Evolutionary conservation across 805 yeast species (phyloP), one percentile per base, ranked within the genome.

Genomic region (Komagataella pastoris): DNA sequence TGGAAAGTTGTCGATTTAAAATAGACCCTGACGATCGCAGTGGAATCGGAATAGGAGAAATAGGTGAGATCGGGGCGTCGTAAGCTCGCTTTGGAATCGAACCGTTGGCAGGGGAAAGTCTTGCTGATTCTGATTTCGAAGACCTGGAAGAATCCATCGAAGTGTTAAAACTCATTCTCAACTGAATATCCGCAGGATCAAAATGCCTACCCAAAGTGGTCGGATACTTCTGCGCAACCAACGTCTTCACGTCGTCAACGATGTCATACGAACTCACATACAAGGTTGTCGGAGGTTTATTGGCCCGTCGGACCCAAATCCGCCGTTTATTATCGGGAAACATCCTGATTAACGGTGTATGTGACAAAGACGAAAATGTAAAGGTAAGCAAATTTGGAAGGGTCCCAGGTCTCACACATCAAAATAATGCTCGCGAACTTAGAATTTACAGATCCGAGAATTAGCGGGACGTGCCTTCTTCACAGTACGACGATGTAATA

Each of bases 211-310:
- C 85, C 52, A 84, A 61, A 2, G 87, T 75, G 54, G 84, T 80
- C 51, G 95, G 85, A 63, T 76, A 85, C 58, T 83, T 85, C 47
- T 67, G 68, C 44, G 81, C 65, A 1, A 90, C 74, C 54, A 79
- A 74, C 8, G 74, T 68, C 60, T 90, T 90, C 58, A 90, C 69
- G 64, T 91, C 96, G 64, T 90, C 98, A 4, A 90, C 75, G 1
- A 89, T 74, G 60, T 86, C 91, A 18, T 65, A 61, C 30, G 79
- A 79, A 17, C 72, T 70, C 17, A 86, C 83, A 53, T 72, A 62
- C 6, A 90, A 66, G 1, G 95, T 77, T 0, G 96, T 87, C 2
- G 97, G 85, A 17, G 72, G 73, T 1, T 79, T 79, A 19, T 67
- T 65, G 0, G 70, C 67, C 46, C 74, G 65, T 51, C 65, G 73